Evolutionary conservation across 805 yeast species (phyloP).

Genomic region (Yarrowia hollandica): DNA sequence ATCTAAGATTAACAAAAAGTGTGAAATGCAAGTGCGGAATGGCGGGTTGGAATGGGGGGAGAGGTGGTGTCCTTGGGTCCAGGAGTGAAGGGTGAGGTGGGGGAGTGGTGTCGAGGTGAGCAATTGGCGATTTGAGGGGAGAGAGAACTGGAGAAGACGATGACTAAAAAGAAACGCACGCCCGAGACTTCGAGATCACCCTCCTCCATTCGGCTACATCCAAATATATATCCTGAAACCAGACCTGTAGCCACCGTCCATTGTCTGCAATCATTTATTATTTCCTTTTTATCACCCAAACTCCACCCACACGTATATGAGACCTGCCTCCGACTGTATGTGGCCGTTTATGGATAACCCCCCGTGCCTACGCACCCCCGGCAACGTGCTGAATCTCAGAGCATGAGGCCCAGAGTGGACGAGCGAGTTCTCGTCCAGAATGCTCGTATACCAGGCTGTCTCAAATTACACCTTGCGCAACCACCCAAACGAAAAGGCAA

Average conservation of each 20-base stretch:
- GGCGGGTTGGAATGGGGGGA: slow-evolving; percentile 23
- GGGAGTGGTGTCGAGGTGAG: not conserved
- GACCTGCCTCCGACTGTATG: not conserved
- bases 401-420: too few relatives aligned
- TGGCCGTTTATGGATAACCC: not conserved
- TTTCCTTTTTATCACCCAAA: not conserved
- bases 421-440: not conserved
- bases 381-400: too few relatives aligned
- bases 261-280: slow-evolving; percentile 16
- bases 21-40: slow-evolving; percentile 24
- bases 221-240: slow-evolving; percentile 17
- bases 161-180: too few relatives aligned
- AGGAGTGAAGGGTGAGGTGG: too few relatives aligned
- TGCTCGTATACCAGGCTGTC: slow-evolving; percentile 13
- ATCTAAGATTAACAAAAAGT: slow-evolving; percentile 25
- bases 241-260: slow-evolving; percentile 9
- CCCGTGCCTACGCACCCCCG: not conserved
- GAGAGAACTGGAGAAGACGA: too few relatives aligned
- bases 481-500: slow-evolving; percentile 11
- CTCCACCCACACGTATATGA: slow-evolving; percentile 3
- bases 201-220: too few relatives aligned
- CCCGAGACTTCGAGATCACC: too few relatives aligned
- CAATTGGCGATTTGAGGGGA: too few relatives aligned
- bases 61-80: too few relatives aligned
- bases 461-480: slow-evolving; percentile 21